Evolutionary conservation across 2,329 filamentous ascomycete genomes (phyloP).

Genomic region (Aureobasidium leucospermi): DNA sequence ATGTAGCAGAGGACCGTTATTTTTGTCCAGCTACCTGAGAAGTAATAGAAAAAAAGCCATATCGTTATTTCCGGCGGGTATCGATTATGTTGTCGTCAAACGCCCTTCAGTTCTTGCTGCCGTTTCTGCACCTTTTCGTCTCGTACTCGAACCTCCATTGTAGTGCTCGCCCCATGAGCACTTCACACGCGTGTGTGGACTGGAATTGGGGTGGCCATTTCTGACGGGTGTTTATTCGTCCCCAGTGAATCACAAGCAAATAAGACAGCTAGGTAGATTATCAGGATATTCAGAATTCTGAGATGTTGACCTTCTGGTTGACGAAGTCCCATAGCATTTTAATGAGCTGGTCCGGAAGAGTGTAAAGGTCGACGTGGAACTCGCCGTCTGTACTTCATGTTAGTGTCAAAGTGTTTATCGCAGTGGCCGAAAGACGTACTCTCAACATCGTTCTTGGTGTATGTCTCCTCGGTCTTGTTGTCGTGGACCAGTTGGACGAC

Average conservation of each 20-base stretch:
- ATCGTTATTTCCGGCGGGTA: constrained; percentile 2
- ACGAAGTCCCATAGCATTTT: constrained; percentile 95
- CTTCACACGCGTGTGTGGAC: not conserved
- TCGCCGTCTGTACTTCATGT: constrained; percentile 62
- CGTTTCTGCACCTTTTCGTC: not conserved
- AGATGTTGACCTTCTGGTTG: constrained; percentile 29
- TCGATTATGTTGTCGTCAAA: constrained; percentile 11
- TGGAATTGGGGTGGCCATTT: not conserved
- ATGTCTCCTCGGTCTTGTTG: constrained; percentile 88
- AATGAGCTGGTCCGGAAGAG: constrained; percentile 80
- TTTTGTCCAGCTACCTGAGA: not conserved
- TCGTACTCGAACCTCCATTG: not conserved
- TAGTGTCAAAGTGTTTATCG: constrained; percentile 22
- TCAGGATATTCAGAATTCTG: constrained; percentile 10
- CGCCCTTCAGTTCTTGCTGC: not conserved
- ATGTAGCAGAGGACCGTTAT: not conserved
- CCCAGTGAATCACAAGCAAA: not conserved
- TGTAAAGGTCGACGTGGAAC: constrained; percentile 97
- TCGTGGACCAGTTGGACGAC: constrained; percentile 98
- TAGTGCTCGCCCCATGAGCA: not conserved
- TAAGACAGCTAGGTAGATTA: not conserved
- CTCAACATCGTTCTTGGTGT: constrained; percentile 95
- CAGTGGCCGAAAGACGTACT: constrained; percentile 51
- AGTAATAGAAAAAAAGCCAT: constrained; percentile 1
- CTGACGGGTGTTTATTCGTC: not conserved